A percentile compares a stretch with the other conserved stretches of the same genome.
phyloP scores from a whole-genome alignment of 208 protist genomes.

The Spongospora subterranea region DNA sequence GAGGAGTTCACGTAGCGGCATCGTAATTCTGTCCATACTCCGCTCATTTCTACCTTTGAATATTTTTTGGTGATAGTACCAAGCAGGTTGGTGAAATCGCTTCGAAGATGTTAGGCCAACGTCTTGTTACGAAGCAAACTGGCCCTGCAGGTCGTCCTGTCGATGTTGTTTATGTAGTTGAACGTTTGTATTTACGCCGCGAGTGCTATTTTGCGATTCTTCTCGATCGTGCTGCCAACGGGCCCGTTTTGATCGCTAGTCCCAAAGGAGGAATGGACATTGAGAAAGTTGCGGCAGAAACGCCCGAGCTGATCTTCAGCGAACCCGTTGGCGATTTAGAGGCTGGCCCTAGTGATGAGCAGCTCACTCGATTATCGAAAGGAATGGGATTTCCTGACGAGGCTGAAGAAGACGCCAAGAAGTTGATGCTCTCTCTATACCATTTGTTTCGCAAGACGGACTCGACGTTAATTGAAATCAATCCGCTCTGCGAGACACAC shows the following conservation, averaged over 20 bases:
- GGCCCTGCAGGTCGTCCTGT: conserved; percentile 84
- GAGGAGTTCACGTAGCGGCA: conserved; percentile 80
- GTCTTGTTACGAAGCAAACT: conserved; percentile 98
- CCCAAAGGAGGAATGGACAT: conserved; percentile 96
- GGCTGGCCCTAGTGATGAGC: conserved; percentile 79
- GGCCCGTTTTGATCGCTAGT: conserved; percentile 82
- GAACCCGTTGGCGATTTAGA: conserved; percentile 83
- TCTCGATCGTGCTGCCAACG: conserved; percentile 75
- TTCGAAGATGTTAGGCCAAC: conserved; percentile 94
- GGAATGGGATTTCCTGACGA: conserved; percentile 85
- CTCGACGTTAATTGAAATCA: conserved; percentile 97
- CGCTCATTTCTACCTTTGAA: not conserved
- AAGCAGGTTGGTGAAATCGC: conserved; percentile 84
- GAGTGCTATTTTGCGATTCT: conserved; percentile 99
- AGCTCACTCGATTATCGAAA: conserved; percentile 78
- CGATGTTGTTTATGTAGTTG: conserved; percentile 71
- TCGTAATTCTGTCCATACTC: not conserved
- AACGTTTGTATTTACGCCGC: conserved; percentile 75
- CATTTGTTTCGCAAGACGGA: conserved; percentile 89
- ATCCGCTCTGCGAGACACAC: conserved; percentile 94
- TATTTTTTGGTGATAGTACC: conserved; percentile 68
- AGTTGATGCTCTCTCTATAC: conserved; percentile 93
- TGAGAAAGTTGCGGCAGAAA: conserved; percentile 92
- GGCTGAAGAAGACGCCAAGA: conserved; percentile 78
- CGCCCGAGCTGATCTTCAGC: conserved; percentile 93